Percentiles rank a stretch among this genome's conserved stretches.
phyloP scores from a whole-genome alignment of 257 asterid genomes.

The Salvia miltiorrhiza region DNA sequence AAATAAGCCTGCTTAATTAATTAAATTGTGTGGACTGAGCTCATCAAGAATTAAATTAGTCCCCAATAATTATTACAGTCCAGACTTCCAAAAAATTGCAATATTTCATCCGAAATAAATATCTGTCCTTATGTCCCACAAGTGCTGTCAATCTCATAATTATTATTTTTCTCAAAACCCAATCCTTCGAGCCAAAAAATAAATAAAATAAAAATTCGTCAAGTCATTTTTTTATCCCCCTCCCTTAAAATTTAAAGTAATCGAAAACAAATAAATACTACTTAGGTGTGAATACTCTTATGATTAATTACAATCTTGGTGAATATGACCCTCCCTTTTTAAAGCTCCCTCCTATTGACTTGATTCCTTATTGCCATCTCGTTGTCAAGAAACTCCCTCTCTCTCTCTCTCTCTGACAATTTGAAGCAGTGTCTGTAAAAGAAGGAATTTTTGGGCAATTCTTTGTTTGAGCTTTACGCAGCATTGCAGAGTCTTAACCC shows the following conservation, averaged over 20 bases:
- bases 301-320: slow-evolving; percentile 23
- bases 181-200: slow-evolving; percentile 15
- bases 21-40: slow-evolving; percentile 23
- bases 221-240: slow-evolving; percentile 33
- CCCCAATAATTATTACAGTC: slow-evolving; percentile 11
- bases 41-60: slow-evolving; percentile 7
- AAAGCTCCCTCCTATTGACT: slow-evolving; percentile 39
- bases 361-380: slow-evolving; percentile 48
- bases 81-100: neutral
- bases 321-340: slow-evolving; percentile 54
- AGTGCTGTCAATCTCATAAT: slow-evolving; percentile 76
- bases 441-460: neutral
- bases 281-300: slow-evolving; percentile 7
- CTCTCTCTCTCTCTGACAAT: slow-evolving; percentile 16
- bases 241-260: too few species aligned
- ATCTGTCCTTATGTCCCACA: slow-evolving; percentile 68
- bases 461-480: slow-evolving; percentile 14
- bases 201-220: slow-evolving; percentile 24
- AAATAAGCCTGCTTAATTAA: neutral
- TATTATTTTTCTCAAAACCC: slow-evolving; percentile 30
- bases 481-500: slow-evolving; percentile 24
- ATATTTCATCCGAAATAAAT: slow-evolving; percentile 61
- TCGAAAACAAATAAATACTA: too few species aligned
- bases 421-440: neutral
- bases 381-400: slow-evolving; percentile 28